Evolutionary conservation across 306 rosid species (phyloP), one percentile per base, ranked within the genome.

Genomic region (Vigna unguiculata): DNA sequence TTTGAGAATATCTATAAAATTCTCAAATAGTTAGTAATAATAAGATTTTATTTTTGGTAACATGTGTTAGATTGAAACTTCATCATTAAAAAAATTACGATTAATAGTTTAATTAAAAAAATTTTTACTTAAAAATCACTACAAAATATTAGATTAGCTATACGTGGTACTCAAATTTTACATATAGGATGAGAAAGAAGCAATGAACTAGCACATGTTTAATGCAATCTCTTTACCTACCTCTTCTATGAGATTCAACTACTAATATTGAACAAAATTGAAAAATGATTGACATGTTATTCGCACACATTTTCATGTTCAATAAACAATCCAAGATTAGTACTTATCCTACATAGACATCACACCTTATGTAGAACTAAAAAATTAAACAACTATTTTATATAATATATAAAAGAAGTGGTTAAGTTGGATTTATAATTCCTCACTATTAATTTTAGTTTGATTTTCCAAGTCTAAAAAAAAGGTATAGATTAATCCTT

Each of bases 251-350:
- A 24, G 55, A 19, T 53, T 38, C 20, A n/a, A 11, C 47, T 15
- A 59, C 19, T 59, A 58, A 15, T 43, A 28, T 43, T 59, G 47
- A 59, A 60, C 46, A 43, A 58, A 72, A 24, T 43, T 73, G 45
- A 58, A 58, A 74, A 59, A 30, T 43, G 59, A 74, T 58, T 73
- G 78, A 58, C 47, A 30, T 64, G 24, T 57, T 30, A 55, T 17
- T 57, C 11, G 51, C 48, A 20, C 67, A 49, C 49, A 38, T 14
- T 36, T 48, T 21, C 72, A 77, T 57, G 45, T 64, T 36, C 15
- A 51, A 62, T 4, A 49, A 47, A 78, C 32, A 7, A 21, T 32
- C 71, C 43, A 61, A 61, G 78, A 51, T 71, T 22, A 63, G 40
- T 51, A 61, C 28, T 16, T 62, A n/a, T 16, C 24, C 9, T 62